Evolutionary conservation across 805 yeast genomes (phyloP).

Genomic region (Suhomyces sp.): DNA sequence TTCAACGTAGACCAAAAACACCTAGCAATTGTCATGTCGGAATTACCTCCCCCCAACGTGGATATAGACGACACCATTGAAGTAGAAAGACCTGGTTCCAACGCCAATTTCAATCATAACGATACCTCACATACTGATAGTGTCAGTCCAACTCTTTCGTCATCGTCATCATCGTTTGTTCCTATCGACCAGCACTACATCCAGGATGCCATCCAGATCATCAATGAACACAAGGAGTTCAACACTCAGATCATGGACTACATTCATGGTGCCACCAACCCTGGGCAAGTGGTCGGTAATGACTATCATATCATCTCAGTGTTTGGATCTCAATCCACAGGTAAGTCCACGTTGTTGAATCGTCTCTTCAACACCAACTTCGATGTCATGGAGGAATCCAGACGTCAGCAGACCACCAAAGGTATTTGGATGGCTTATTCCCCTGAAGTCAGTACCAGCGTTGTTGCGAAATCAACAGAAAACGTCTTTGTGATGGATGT

Average conservation of each 20-base stretch:
- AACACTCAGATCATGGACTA: conserved; percentile 34
- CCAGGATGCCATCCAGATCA: conserved; percentile 55
- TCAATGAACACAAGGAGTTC: conserved; percentile 60
- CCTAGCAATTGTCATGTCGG: conserved; percentile 8
- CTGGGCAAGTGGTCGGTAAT: conserved; percentile 49
- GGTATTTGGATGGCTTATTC: conserved; percentile 47
- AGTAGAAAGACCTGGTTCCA: background rate
- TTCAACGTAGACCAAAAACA: no score
- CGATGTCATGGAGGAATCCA: conserved; percentile 88
- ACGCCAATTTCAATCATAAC: background rate
- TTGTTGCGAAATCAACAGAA: conserved; percentile 8
- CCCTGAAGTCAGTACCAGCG: conserved; percentile 31
- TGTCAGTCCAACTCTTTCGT: conserved; percentile 20
- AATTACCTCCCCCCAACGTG: conserved; percentile 12
- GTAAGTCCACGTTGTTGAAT: conserved; percentile 90
- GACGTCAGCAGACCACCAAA: conserved; percentile 77
- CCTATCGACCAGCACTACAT: conserved; percentile 31
- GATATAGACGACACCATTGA: conserved; percentile 7
- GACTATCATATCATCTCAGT: conserved; percentile 90
- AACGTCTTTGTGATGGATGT: conserved; percentile 86
- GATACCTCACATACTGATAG: conserved; percentile 2
- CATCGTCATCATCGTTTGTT: conserved; percentile 40
- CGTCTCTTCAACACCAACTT: conserved; percentile 81
- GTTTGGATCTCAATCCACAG: conserved; percentile 96
- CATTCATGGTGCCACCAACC: conserved; percentile 32